Base-by-base conservation (phyloP, 345 rosid species). In the Eutrema yunnanense region DNA sequence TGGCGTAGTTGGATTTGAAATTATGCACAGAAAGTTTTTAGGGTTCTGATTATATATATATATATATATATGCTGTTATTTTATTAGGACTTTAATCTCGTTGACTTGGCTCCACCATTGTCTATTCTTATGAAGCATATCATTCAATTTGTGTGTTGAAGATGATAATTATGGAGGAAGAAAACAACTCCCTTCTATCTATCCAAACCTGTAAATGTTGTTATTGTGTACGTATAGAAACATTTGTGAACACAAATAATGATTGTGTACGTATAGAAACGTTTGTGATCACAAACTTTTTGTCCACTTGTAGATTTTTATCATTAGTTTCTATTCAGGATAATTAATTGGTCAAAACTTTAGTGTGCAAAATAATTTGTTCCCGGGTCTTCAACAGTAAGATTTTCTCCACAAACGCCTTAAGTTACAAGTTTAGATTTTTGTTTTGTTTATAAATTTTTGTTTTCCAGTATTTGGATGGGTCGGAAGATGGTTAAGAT, bases 401-500 rank as follows among this genome's bases (percentile, higher is more conserved):
- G 2, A 27, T 9, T 22, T 50, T 50, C 3, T 22, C 30, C 29
- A 47, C 51, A 7, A 1, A 22, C 26, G 26, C 26, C 26, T 44
- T 13, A 44, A 4, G 30, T 33, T n/a, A 54, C 13, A 49, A 36
- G 55, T 37, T 32, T 49, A 22, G 8, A 36, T 37, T 27, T 14
- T 53, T 40, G 33, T 55, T 54, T 9, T 32, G 26, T 43, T 32
- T 22, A 32, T 8, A 2, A 1, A 29, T 6, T 22, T 2, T 10
- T 32, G 0, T 41, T 22, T 41, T 7, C 44, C 54, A 55, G 64
- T 44, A 29, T 14, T 6, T 53, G 6, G 46, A 79, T 79, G 82
- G 82, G 76, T 36, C 41, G 85, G 9, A 79, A 81, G 34, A 80
- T 71, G 67, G 48, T 82, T 9, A 63, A 34, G 34, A 71, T 82